Percentiles rank a stretch among this genome's conserved stretches.
Evolutionary conservation across 2,329 filamentous ascomycete species (phyloP).

Genomic region (Cyphellophora attinorum): DNA sequence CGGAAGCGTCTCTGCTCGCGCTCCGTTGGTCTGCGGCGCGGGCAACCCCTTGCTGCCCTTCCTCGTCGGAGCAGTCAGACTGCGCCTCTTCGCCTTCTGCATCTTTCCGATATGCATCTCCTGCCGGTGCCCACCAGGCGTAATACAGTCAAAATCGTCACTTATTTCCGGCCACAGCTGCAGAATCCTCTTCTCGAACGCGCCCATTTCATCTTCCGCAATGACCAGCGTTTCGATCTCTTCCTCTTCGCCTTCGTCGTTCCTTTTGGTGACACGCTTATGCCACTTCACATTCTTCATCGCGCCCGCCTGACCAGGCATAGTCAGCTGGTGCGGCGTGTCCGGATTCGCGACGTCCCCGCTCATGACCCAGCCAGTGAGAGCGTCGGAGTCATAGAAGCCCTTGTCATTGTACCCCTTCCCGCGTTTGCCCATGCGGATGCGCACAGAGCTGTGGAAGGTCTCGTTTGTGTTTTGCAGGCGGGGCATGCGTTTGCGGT

Average conservation of each 20-base stretch:
- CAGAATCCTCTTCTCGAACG: slow-evolving; percentile 14
- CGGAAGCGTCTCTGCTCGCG: no score
- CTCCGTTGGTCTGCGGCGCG: no score
- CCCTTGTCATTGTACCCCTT: slow-evolving; percentile 40
- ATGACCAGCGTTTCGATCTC: slow-evolving; percentile 7
- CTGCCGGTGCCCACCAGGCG: slow-evolving; percentile 5
- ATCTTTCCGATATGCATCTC: no score
- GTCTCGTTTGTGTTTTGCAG: slow-evolving; percentile 47
- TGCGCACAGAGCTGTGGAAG: slow-evolving; percentile 45
- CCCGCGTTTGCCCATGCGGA: slow-evolving; percentile 43
- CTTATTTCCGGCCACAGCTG: slow-evolving; percentile 15
- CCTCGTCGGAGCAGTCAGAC: background rate
- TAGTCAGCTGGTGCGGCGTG: slow-evolving; percentile 11
- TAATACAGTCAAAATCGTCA: slow-evolving; percentile 10
- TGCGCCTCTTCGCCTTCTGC: no score
- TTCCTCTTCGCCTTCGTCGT: slow-evolving; percentile 5
- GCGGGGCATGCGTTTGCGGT: slow-evolving; percentile 4
- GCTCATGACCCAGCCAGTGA: slow-evolving; percentile 16
- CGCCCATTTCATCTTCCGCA: slow-evolving; percentile 15
- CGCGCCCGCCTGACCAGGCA: slow-evolving; percentile 14
- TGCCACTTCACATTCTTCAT: slow-evolving; percentile 17
- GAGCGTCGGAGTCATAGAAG: slow-evolving; percentile 38
- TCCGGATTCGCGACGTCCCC: slow-evolving; percentile 13
- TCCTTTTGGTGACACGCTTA: slow-evolving; percentile 7
- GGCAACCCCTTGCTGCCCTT: no score